Percentiles rank a stretch among this genome's conserved stretches.
Evolutionary conservation across 2,329 filamentous ascomycete species (phyloP).

Genomic region (Penicillium sp.): DNA sequence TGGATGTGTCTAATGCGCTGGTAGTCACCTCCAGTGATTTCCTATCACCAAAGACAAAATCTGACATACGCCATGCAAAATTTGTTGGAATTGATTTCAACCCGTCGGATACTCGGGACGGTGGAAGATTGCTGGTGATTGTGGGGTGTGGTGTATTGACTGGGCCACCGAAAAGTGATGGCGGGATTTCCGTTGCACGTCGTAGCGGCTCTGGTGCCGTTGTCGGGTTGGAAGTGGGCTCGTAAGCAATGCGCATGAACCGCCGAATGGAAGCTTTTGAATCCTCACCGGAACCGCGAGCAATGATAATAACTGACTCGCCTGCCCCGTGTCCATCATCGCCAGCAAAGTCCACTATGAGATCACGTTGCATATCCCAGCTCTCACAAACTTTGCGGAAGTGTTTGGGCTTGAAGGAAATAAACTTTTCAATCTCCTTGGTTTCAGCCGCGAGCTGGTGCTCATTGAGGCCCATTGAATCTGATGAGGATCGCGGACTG

Average conservation of each 20-base stretch:
- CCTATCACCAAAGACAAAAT: slow-evolving; percentile 61
- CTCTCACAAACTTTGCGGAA: slow-evolving; percentile 75
- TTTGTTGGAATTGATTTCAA: slow-evolving; percentile 35
- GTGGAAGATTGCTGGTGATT: slow-evolving; percentile 25
- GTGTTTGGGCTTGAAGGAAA: slow-evolving; percentile 70
- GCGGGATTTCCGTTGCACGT: slow-evolving; percentile 18
- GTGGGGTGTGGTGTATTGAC: slow-evolving; percentile 22
- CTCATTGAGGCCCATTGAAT: slow-evolving; percentile 67
- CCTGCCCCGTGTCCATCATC: slow-evolving; percentile 75
- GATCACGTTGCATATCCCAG: slow-evolving; percentile 86
- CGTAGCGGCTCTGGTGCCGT: slow-evolving; percentile 13
- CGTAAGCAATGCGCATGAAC: slow-evolving; percentile 55
- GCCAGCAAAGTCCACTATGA: slow-evolving; percentile 86
- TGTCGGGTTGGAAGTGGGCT: slow-evolving; percentile 25
- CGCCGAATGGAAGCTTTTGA: slow-evolving; percentile 54
- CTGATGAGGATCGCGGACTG: slow-evolving; percentile 74
- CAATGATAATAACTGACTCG: slow-evolving; percentile 72
- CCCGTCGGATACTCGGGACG: slow-evolving; percentile 34
- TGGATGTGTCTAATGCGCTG: slow-evolving; percentile 71
- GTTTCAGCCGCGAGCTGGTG: slow-evolving; percentile 75
- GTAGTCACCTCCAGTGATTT: slow-evolving; percentile 65
- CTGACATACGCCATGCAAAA: slow-evolving; percentile 67
- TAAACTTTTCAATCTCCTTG: slow-evolving; percentile 74
- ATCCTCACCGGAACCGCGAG: slow-evolving; percentile 66
- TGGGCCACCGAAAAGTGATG: slow-evolving; percentile 55